These are phyloP conservation scores for Kurtzmaniella quercitrusa DNA, from an alignment of 1,139 yeast species.

Conservation along the genomic window DNA sequence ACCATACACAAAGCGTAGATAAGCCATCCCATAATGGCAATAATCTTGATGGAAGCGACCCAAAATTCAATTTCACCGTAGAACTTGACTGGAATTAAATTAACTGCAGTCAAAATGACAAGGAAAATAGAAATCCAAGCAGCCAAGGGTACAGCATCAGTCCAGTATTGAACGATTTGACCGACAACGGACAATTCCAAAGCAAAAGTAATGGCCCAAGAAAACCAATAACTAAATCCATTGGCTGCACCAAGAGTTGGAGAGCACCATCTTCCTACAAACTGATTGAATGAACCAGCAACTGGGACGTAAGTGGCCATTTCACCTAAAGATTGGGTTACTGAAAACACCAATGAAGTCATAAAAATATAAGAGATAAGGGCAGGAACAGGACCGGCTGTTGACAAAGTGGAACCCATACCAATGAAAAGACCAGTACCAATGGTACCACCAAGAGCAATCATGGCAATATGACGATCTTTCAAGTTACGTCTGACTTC, in stretches of 20 bases:
- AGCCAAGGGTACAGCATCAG: conserved; percentile 63
- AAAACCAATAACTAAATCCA: conserved; percentile 84
- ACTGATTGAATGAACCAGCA: conserved; percentile 58
- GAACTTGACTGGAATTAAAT: conserved; percentile 40
- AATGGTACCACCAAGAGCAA: conserved; percentile 61
- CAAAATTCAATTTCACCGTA: conserved; percentile 46
- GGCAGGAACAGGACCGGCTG: conserved; percentile 72
- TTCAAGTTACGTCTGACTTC: conserved; percentile 39
- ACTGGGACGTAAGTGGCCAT: conserved; percentile 73
- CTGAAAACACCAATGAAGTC: conserved; percentile 60
- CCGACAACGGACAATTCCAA: conserved; percentile 79
- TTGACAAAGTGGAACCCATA: conserved; percentile 49
- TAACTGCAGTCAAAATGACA: conserved; percentile 29
- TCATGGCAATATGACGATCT: conserved; percentile 67
- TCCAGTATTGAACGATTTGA: conserved; percentile 74
- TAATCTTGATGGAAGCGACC: conserved; percentile 60
- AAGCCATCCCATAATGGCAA: conserved; percentile 70
- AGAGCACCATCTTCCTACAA: conserved; percentile 57
- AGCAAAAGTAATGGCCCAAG: conserved; percentile 83
- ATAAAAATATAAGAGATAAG: conserved; percentile 62
- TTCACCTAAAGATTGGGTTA: conserved; percentile 70
- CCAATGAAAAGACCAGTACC: conserved; percentile 65
- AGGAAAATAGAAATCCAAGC: conserved; percentile 75
- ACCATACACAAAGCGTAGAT: conserved; percentile 65
- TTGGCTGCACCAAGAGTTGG: conserved; percentile 75